A percentile compares a stretch with the other conserved stretches of the same genome.
phyloP scores from a whole-genome alignment of 208 protist species.

The Acanthamoeba healyi region DNA sequence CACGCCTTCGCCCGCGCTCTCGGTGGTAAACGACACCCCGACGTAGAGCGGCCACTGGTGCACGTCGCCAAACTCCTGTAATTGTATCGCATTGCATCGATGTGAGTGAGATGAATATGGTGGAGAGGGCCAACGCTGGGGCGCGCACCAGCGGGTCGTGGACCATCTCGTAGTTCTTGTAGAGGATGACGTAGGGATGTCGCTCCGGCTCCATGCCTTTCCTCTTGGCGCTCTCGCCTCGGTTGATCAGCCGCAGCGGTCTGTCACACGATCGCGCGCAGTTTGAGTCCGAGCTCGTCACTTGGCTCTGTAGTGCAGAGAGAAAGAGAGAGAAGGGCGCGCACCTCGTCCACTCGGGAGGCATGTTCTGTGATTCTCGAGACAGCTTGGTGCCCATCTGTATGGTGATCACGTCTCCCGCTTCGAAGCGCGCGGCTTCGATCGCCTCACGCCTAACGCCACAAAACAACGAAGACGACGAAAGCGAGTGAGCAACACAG shows the following conservation, averaged over 20 bases:
- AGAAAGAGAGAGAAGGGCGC: too few species aligned
- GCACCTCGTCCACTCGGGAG: not conserved
- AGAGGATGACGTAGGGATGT: conserved; percentile 18
- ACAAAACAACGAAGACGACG: not conserved
- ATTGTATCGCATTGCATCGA: not conserved
- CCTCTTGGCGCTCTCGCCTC: not conserved
- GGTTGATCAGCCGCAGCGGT: not conserved
- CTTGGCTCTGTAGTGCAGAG: not conserved
- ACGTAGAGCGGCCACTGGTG: not conserved
- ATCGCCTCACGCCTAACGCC: not conserved
- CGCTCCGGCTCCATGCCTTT: not conserved
- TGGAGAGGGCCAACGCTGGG: not conserved
- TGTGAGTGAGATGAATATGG: not conserved
- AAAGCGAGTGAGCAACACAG: too few species aligned
- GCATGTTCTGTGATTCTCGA: not conserved
- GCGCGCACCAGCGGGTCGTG: not conserved
- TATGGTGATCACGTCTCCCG: not conserved
- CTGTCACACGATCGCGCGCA: not conserved
- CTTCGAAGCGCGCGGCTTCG: not conserved
- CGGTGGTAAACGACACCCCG: not conserved
- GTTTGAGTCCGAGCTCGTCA: not conserved
- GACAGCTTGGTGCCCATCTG: not conserved
- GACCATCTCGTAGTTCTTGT: conserved; percentile 36
- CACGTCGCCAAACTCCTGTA: not conserved
- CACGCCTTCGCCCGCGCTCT: not conserved